A percentile compares a stretch with the other conserved stretches of the same genome.
These are phyloP conservation scores for Aquilaria agallochum DNA, from an alignment of 441 rosid species.

Conservation along the genomic window DNA sequence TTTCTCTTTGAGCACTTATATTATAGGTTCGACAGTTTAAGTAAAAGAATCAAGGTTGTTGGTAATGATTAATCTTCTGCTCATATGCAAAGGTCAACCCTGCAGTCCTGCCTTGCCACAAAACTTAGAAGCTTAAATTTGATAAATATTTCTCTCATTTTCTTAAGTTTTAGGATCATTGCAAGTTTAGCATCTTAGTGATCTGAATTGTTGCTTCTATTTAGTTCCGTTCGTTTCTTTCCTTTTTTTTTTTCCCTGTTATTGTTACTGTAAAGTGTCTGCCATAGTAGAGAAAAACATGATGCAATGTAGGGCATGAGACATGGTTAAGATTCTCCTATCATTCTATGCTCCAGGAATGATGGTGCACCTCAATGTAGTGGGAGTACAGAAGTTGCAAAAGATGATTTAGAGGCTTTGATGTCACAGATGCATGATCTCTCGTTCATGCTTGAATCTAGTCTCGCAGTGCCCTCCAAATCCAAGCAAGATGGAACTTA, in stretches of 20 bases:
- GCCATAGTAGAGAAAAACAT: neutral
- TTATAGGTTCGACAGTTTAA: too few relatives aligned
- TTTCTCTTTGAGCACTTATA: too few relatives aligned
- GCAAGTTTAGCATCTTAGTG: neutral
- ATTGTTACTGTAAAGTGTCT: too few relatives aligned
- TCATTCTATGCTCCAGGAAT: constrained; percentile 29
- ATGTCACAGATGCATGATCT: constrained; percentile 87
- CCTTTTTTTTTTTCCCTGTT: too few relatives aligned
- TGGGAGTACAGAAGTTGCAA: constrained; percentile 21
- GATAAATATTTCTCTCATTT: neutral
- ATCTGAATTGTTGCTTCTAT: neutral
- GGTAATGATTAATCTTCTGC: too few relatives aligned
- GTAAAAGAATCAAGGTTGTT: too few relatives aligned
- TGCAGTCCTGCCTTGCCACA: too few relatives aligned
- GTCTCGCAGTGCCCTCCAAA: constrained; percentile 54
- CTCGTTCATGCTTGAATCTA: constrained; percentile 70
- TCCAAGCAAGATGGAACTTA: constrained; percentile 9
- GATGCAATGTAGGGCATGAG: neutral
- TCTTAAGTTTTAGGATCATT: neutral
- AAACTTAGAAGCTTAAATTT: too few relatives aligned
- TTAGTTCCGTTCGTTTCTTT: too few relatives aligned
- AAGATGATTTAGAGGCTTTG: constrained; percentile 37
- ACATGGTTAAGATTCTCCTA: neutral
- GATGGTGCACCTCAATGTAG: constrained; percentile 22
- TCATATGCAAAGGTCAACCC: too few relatives aligned